Evolutionary conservation across 768 basidiomycete genomes (phyloP), one percentile per base, ranked within the genome.

Genomic region (Agaricus blazei): DNA sequence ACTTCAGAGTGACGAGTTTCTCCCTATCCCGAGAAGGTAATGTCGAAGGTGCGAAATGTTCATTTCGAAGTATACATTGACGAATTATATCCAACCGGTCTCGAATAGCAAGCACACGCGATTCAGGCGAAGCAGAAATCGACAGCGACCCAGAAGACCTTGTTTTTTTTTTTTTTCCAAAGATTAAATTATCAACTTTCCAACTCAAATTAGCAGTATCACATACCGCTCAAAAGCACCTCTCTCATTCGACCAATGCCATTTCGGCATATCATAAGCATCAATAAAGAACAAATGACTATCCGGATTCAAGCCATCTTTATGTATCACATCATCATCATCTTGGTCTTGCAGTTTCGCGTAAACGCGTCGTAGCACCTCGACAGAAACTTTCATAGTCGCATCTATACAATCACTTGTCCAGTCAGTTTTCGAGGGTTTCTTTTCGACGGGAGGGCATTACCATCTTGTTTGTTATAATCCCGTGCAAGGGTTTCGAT

Each of bases 1-100:
- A 96, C 63, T 87, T 92, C 19, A 92, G 93, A 59, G 96, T 97
- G 45, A 98, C 86, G 54, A 97, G 85, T 54, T 85, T 84, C 58
- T 88, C 86, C 56, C 93, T 75, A 69, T 98, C 92, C 51, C 85
- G 82, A 14, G 93, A 94, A 41, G 93, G 90, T 38, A 98, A 70
- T 0, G 93, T 94, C 5, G 96, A 96, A 2, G 97, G 95, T 2
- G 93, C 93, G 70, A 99, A 99, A 68, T 98, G 94, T 66, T 99
- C 97, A 64, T 98, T 98, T 40, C 97, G 79, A 38, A 98, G 74
- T 28, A 98, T 84, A 63, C 91, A 88, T 72, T 98, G 96, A 67
- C 87, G 90, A 63, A 98, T 93, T 49, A 98, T 84, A 66, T 91
- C 83, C 59, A 96, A 77, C 48, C 96, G 75, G 67, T 98, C 90